Conservation (phyloP, 306 rosid species). For the Medicago lupulina region DNA sequence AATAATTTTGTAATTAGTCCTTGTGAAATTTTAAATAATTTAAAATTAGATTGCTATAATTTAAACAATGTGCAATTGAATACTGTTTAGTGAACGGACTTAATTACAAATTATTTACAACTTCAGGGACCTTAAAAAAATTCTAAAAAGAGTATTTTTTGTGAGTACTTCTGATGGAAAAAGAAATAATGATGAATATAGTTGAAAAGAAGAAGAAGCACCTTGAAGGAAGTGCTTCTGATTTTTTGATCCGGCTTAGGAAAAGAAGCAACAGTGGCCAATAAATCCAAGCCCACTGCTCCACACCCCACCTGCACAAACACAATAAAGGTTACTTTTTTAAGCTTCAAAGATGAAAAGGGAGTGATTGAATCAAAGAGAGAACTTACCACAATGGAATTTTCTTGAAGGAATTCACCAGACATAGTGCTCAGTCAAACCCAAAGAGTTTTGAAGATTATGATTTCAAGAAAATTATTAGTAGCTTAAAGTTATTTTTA, state of each 20-base stretch:
- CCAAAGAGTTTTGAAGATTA: not conserved
- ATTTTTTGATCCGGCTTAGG: slow-evolving; percentile 80
- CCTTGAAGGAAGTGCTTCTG: slow-evolving; percentile 77
- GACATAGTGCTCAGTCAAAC: slow-evolving; percentile 52
- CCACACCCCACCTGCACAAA: slow-evolving; percentile 74
- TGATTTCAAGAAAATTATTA: not conserved
- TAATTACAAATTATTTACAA: not conserved
- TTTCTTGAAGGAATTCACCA: slow-evolving; percentile 49
- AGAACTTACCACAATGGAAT: slow-evolving; percentile 57
- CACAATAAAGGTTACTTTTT: slow-evolving; percentile 14
- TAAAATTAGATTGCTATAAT: not conserved
- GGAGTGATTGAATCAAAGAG: not conserved
- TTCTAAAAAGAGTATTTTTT: not conserved
- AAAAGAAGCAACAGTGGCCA: slow-evolving; percentile 70
- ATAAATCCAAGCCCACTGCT: slow-evolving; percentile 54
- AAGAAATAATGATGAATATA: not conserved
- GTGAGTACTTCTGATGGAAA: not conserved
- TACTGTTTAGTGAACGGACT: no score
- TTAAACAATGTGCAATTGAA: not conserved
- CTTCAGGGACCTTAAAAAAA: not conserved
- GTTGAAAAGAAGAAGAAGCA: slow-evolving; percentile 13
- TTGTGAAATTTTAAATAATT: not conserved
- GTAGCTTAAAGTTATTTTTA: not conserved
- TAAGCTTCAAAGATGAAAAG: slow-evolving; percentile 34
- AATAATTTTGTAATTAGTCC: no score